Evolutionary conservation across 2,329 filamentous ascomycete genomes (phyloP).

Genomic region (Arthrobotrys iridis): DNA sequence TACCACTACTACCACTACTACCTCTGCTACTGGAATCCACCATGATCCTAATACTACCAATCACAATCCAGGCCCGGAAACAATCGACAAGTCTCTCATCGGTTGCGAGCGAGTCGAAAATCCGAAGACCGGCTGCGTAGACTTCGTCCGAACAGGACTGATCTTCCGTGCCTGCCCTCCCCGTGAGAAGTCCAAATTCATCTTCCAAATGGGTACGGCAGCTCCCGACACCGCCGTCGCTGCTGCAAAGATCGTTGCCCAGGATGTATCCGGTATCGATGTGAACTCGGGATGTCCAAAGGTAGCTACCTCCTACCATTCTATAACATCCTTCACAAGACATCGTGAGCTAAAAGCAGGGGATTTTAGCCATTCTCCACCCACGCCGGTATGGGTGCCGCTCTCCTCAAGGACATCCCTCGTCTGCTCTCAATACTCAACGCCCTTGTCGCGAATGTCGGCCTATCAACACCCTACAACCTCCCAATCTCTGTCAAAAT

Average conservation of each 20-base stretch:
- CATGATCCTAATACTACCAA: too few relatives aligned
- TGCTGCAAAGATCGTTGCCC: constrained; percentile 83
- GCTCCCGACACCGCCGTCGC: constrained; percentile 83
- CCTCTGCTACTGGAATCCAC: neutral
- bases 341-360: neutral
- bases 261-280: constrained; percentile 91
- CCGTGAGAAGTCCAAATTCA: constrained; percentile 76
- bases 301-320: constrained; percentile 30
- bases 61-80: constrained; percentile 78
- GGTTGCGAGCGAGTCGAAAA: constrained; percentile 83
- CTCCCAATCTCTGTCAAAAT: constrained; percentile 89
- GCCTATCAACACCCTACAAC: constrained; percentile 60
- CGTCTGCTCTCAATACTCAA: constrained; percentile 83
- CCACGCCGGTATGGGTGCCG: constrained; percentile 92
- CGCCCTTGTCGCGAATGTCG: constrained; percentile 83
- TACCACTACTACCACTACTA: neutral
- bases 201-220: constrained; percentile 93
- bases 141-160: constrained; percentile 74
- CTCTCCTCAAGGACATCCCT: constrained; percentile 85
- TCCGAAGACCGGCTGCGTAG: constrained; percentile 78
- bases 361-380: constrained; percentile 78
- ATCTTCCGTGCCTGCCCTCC: constrained; percentile 86
- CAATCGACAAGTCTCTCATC: constrained; percentile 89
- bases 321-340: neutral
- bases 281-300: constrained; percentile 99